These are phyloP conservation scores for Beverwykella pulmonaria DNA, from an alignment of 495 filamentous ascomycete species.

Conservation along the genomic window DNA sequence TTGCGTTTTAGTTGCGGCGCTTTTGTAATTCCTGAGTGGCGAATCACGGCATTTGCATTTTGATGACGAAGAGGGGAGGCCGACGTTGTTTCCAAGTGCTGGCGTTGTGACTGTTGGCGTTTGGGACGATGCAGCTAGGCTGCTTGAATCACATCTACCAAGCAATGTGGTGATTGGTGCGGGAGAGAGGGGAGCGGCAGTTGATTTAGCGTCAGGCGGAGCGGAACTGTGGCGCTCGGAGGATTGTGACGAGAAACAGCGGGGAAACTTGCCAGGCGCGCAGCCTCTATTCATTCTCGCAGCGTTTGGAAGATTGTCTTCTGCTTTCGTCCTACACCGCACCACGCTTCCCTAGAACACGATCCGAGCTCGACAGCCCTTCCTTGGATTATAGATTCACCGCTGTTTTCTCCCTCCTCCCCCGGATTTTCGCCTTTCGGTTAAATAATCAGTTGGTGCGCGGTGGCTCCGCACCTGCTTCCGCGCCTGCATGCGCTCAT, in stretches of 20 bases:
- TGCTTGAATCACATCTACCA: not conserved
- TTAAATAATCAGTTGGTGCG: not conserved
- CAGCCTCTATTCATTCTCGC: no score
- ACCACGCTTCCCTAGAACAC: no score
- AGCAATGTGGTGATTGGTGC: not conserved
- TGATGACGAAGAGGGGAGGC: not conserved
- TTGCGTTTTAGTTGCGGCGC: no score
- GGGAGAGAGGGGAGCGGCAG: not conserved
- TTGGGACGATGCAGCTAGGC: not conserved
- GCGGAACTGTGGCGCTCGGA: conserved; percentile 1
- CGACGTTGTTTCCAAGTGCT: no score
- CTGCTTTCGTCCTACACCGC: no score
- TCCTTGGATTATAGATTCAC: not conserved
- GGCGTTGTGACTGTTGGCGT: not conserved
- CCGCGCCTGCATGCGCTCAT: conserved; percentile 17
- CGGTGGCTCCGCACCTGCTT: conserved; percentile 14
- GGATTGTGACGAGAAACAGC: not conserved
- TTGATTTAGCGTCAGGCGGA: not conserved
- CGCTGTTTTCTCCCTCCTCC: not conserved
- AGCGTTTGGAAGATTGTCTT: no score
- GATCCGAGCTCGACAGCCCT: not conserved
- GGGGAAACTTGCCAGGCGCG: no score
- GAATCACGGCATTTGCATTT: conserved; percentile 1
- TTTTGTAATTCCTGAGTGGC: not conserved
- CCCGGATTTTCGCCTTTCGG: not conserved